Evolutionary conservation across 345 rosid species (phyloP).

Genomic region (Lepidium aucheri): DNA sequence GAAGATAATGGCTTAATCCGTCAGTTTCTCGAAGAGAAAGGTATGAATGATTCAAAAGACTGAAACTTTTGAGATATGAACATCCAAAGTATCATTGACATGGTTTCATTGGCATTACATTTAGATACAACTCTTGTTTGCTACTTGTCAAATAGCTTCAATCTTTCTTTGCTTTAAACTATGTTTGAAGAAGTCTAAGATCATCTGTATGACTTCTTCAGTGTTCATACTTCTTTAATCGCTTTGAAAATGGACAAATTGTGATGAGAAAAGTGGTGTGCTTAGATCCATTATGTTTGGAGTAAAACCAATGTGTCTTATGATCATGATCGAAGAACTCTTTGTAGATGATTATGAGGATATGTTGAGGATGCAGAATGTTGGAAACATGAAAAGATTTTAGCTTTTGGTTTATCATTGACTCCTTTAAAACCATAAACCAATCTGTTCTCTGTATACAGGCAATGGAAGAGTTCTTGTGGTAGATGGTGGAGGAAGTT

Average conservation of each 20-base stretch:
- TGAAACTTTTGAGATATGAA: background rate
- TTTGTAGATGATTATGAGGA: background rate
- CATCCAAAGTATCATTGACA: background rate
- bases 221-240: background rate
- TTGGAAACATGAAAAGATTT: background rate
- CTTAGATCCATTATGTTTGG: background rate
- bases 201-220: background rate
- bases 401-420: background rate
- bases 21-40: slow-evolving; percentile 77
- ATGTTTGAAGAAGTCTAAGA: background rate
- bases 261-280: background rate
- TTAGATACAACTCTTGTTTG: background rate
- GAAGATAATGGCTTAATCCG: slow-evolving; percentile 82
- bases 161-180: background rate
- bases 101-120: background rate
- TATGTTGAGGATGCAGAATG: background rate
- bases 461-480: slow-evolving; percentile 70
- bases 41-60: background rate
- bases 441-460: background rate
- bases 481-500: slow-evolving; percentile 72
- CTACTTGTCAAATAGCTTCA: background rate
- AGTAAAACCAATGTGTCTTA: background rate
- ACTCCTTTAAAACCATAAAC: background rate
- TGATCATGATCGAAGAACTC: background rate
- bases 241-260: background rate